Percentiles rank a stretch among this genome's conserved stretches.
Evolutionary conservation across 2,329 filamentous ascomycete genomes (phyloP).

Genomic region (Dothistroma septosporum): DNA sequence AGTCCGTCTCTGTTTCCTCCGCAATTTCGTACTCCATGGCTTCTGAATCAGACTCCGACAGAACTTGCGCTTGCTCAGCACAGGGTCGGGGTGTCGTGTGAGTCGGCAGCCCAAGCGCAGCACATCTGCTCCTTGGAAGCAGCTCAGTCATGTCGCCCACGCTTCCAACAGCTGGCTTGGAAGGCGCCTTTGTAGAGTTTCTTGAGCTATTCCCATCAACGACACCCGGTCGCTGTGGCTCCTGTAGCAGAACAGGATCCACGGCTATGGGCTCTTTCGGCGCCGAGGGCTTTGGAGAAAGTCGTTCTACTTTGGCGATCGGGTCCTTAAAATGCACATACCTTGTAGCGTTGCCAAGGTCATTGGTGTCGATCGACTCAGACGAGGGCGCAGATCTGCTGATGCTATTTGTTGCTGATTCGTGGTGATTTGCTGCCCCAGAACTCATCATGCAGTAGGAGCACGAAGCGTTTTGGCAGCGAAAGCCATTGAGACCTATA

Average conservation of each 20-base stretch:
- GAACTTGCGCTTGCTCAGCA: neutral
- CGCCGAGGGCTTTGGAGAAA: neutral
- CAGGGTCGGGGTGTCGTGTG: neutral
- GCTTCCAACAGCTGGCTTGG: neutral
- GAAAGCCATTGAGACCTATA: neutral
- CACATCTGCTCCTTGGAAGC: neutral
- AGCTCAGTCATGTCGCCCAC: neutral
- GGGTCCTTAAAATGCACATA: neutral
- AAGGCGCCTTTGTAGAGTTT: neutral
- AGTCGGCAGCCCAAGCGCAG: neutral
- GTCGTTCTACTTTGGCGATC: neutral
- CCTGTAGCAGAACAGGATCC: neutral
- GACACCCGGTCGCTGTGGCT: neutral
- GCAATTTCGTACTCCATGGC: neutral
- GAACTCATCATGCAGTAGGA: neutral
- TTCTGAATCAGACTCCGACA: neutral
- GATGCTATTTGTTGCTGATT: neutral
- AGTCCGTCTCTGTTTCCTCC: neutral
- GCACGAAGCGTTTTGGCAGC: neutral
- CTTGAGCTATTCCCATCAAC: neutral
- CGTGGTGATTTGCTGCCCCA: neutral
- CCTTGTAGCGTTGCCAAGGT: neutral
- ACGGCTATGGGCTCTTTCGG: neutral
- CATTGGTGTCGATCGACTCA: neutral
- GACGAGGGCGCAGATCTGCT: neutral